These are phyloP conservation scores for Naganishia liquefaciens DNA, from an alignment of 1,284 basidiomycete genomes.

Conservation along the genomic window DNA sequence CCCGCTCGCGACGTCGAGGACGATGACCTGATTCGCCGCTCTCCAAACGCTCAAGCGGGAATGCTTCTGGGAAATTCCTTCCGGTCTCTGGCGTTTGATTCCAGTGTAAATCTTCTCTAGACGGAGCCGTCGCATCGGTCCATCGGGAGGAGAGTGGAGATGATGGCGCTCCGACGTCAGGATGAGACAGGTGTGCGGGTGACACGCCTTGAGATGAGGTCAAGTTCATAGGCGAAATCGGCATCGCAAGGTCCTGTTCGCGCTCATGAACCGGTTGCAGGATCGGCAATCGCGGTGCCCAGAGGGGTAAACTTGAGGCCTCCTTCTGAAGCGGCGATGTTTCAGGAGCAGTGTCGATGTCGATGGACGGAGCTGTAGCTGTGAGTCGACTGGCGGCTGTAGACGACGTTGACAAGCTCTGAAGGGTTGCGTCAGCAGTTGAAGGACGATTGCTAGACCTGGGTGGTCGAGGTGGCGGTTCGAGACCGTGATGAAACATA, in stretches of 20 bases:
- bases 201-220: neutral
- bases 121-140: slow-evolving; percentile 5
- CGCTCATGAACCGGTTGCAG: neutral
- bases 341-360: neutral
- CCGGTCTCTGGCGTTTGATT: no score
- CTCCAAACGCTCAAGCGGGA: neutral
- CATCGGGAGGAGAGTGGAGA: slow-evolving; percentile 1
- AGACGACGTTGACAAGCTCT: neutral
- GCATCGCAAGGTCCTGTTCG: neutral
- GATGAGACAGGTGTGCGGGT: neutral
- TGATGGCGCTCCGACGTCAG: neutral
- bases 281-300: neutral
- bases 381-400: neutral
- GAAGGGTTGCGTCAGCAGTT: slow-evolving; percentile 5
- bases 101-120: neutral
- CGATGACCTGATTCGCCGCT: neutral
- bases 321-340: neutral
- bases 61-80: neutral
- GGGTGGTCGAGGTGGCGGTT: slow-evolving; percentile 10
- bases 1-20: neutral
- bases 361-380: neutral
- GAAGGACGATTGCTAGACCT: slow-evolving; percentile 2
- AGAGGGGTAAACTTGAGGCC: neutral
- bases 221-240: slow-evolving; percentile 5
- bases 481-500: neutral